Percentiles rank a stretch among this genome's conserved stretches.
These are phyloP conservation scores for Suillus subluteus DNA, from an alignment of 768 basidiomycete species.

Conservation along the genomic window DNA sequence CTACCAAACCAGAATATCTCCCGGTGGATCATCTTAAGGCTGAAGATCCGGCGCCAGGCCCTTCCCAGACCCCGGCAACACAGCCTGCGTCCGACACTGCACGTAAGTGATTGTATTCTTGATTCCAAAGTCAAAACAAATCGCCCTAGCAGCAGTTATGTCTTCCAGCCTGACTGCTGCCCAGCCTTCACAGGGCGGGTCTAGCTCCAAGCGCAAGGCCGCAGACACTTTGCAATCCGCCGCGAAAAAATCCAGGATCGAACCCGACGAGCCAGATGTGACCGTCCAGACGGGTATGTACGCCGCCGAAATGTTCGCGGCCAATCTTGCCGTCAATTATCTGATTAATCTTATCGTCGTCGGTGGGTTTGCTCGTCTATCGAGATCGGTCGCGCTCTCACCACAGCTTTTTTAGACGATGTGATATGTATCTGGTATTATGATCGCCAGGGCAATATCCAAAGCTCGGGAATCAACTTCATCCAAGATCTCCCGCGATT, in stretches of 20 bases:
- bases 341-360: too few species aligned
- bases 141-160: background rate
- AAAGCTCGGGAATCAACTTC: too few species aligned
- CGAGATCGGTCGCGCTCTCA: background rate
- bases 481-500: too few species aligned
- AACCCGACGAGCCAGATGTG: too few species aligned
- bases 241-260: too few species aligned
- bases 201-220: too few species aligned
- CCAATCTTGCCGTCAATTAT: too few species aligned
- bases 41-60: background rate
- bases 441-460: background rate
- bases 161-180: too few species aligned
- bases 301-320: too few species aligned
- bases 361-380: background rate
- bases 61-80: background rate
- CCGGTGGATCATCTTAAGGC: background rate
- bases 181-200: too few species aligned
- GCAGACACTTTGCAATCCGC: too few species aligned
- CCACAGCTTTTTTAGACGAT: background rate
- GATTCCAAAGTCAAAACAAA: background rate
- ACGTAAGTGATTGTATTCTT: background rate
- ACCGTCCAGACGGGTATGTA: too few species aligned
- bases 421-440: conserved; percentile 4
- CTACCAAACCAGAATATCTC: background rate
- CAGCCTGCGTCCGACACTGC: background rate